Percentiles rank a stretch among this genome's conserved stretches.
phyloP scores from a whole-genome alignment of 257 asterid species.

The Scutellaria barbata region DNA sequence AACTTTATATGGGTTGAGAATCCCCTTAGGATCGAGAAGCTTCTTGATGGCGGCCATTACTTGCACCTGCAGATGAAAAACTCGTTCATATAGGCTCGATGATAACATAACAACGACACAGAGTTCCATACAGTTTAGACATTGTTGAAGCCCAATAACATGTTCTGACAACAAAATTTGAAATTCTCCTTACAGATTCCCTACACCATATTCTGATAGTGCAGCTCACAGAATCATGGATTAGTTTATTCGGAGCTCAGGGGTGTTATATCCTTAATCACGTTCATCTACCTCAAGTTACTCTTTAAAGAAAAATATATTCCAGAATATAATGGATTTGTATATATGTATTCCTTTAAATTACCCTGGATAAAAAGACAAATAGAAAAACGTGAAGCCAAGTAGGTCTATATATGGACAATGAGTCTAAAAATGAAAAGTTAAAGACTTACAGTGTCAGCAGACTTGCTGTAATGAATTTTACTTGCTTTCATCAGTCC shows the following conservation, averaged over 20 bases:
- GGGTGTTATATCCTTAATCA: too few relatives aligned
- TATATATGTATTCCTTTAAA: too few relatives aligned
- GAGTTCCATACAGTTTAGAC: too few relatives aligned
- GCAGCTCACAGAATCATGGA: too few relatives aligned
- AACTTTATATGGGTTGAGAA: slow-evolving; percentile 95
- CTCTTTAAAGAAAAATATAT: too few relatives aligned
- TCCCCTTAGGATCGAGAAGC: slow-evolving; percentile 85
- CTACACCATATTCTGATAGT: too few relatives aligned
- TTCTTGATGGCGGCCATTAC: slow-evolving; percentile 81
- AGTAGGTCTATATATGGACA: too few relatives aligned
- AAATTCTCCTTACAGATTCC: not conserved
- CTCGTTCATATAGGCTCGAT: not conserved
- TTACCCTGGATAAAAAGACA: too few relatives aligned
- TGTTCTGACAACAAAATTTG: not conserved
- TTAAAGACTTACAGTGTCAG: slow-evolving; percentile 68
- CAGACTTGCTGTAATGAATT: slow-evolving; percentile 91
- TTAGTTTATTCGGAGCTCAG: too few relatives aligned
- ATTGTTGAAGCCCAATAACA: not conserved
- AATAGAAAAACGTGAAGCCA: too few relatives aligned
- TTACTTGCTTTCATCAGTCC: slow-evolving; percentile 95
- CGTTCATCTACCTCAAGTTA: too few relatives aligned
- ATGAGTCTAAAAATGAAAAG: not conserved
- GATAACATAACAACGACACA: not conserved
- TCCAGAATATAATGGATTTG: too few relatives aligned
- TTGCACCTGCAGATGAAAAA: slow-evolving; percentile 62